phyloP scores from a whole-genome alignment of 1,284 basidiomycete genomes.

The Cryptococcus sp. region DNA sequence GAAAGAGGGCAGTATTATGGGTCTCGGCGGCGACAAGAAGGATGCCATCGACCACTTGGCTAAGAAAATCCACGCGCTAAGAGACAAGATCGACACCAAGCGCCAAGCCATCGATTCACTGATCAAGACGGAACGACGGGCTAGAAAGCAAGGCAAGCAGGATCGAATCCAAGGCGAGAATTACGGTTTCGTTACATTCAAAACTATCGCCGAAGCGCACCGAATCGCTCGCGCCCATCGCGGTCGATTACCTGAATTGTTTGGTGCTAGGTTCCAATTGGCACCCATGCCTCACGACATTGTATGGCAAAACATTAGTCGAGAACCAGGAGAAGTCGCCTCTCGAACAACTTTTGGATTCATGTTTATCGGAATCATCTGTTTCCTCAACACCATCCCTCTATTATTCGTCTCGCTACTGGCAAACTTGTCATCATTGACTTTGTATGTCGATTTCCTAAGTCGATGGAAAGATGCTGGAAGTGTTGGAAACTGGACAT shows the following conservation, averaged over 20 bases:
- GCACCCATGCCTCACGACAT: slow-evolving; percentile 49
- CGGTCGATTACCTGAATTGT: slow-evolving; percentile 42
- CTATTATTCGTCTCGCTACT: slow-evolving; percentile 39
- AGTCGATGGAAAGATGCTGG: slow-evolving; percentile 62
- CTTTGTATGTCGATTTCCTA: slow-evolving; percentile 67
- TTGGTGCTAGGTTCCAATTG: slow-evolving; percentile 40
- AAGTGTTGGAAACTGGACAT: slow-evolving; percentile 51
- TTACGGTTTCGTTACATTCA: slow-evolving; percentile 89
- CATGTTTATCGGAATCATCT: slow-evolving; percentile 66
- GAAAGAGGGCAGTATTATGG: slow-evolving; percentile 64
- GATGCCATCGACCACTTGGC: slow-evolving; percentile 83
- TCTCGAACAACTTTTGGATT: slow-evolving; percentile 70
- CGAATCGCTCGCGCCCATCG: slow-evolving; percentile 45
- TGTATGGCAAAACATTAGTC: slow-evolving; percentile 81
- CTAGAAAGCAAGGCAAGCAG: slow-evolving; percentile 31
- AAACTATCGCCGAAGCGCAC: slow-evolving; percentile 78
- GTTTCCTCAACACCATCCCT: slow-evolving; percentile 89
- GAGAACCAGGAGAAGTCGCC: slow-evolving; percentile 61
- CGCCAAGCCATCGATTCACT: slow-evolving; percentile 65
- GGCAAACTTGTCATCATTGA: slow-evolving; percentile 47
- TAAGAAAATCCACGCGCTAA: slow-evolving; percentile 56
- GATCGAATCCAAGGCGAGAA: slow-evolving; percentile 59
- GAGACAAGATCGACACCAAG: slow-evolving; percentile 74
- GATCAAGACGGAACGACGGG: slow-evolving; percentile 38
- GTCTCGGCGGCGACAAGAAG: slow-evolving; percentile 66